Base-by-base conservation (phyloP, 257 asterid species). In the Solanum pinnatisectum region DNA sequence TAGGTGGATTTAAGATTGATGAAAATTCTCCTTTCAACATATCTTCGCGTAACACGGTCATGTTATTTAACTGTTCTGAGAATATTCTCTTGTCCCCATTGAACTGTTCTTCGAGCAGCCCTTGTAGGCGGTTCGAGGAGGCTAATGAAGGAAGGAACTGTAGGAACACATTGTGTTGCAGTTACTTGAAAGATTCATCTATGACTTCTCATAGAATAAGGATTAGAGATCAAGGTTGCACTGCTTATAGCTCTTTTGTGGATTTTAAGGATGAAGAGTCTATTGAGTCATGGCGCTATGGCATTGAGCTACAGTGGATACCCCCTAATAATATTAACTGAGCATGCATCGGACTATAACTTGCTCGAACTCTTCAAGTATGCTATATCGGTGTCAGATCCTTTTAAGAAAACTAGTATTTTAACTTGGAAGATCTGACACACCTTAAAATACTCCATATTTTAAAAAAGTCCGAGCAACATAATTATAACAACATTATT, bases 271-370 rank as follows among this genome's bases (percentile, higher is more conserved):
- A 83, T 5, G 89, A 72, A 16, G 89, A 88, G 12, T 30, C 84
- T 4, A 65, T 92, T 52, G 84, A 85, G 36, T 83, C 87, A 42
- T 92, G 94, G 94, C 79, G 36, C 23, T 89, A 60, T 88, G 94
- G 94, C 30, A 88, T 92, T 87, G 87, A 91, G 90, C 90, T 92
- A 67, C 93, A 90, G 52, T 91, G 93, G 94, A 15, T 90, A 77
- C 93, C 91, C 63, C 88, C 91, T 10, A 15, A 49, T 49, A 49
- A 49, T 49, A 49, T 49, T 49, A 33, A 56, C 49, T 82, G 23
- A 82, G 33, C 79, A 8, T 67, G 44, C 83, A 25, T 4, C 37
- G 0, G 1, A 10, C 83, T 10, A 33, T 32, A 23, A n/a, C 42
- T 71, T 72, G 81, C 15, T 33, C 78, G 78, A 2, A 71, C 25